Percentiles rank a stretch among this genome's conserved stretches.
Evolutionary conservation across 441 rosid species (phyloP).

Genomic region (Gossypium gossypioides): DNA sequence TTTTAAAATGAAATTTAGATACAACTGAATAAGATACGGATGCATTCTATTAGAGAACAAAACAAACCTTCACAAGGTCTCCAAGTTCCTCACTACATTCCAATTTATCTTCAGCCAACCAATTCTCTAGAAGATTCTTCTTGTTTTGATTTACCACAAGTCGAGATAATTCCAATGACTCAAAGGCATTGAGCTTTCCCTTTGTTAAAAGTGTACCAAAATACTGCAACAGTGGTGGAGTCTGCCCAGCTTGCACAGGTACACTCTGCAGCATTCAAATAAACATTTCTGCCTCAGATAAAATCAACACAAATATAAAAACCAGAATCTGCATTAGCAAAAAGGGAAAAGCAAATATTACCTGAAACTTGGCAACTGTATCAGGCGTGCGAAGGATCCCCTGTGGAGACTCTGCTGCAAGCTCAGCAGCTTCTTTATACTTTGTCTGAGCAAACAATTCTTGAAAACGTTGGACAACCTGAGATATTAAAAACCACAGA

Average conservation of each 20-base stretch:
- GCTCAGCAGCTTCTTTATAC: slow-evolving; percentile 99
- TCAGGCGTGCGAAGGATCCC: slow-evolving; percentile 98
- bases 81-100: slow-evolving; percentile 99
- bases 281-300: background rate
- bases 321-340: background rate
- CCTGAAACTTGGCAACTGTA: slow-evolving; percentile 98
- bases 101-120: slow-evolving; percentile 98
- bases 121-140: slow-evolving; percentile 90
- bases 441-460: slow-evolving; percentile 97
- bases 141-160: slow-evolving; percentile 98
- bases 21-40: background rate
- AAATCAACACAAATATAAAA: slow-evolving; percentile 1
- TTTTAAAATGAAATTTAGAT: background rate
- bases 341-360: slow-evolving; percentile 18
- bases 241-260: slow-evolving; percentile 98
- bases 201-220: slow-evolving; percentile 95
- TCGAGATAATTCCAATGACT: slow-evolving; percentile 95
- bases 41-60: background rate
- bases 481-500: slow-evolving; percentile 21
- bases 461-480: slow-evolving; percentile 99
- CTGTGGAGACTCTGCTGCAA: slow-evolving; percentile 99
- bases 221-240: slow-evolving; percentile 94
- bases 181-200: slow-evolving; percentile 93
- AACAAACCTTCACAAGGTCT: slow-evolving; percentile 92
- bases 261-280: slow-evolving; percentile 63